Evolutionary conservation across 495 filamentous ascomycete species (phyloP), one percentile per base, ranked within the genome.

Genomic region (Glonium stellatum): DNA sequence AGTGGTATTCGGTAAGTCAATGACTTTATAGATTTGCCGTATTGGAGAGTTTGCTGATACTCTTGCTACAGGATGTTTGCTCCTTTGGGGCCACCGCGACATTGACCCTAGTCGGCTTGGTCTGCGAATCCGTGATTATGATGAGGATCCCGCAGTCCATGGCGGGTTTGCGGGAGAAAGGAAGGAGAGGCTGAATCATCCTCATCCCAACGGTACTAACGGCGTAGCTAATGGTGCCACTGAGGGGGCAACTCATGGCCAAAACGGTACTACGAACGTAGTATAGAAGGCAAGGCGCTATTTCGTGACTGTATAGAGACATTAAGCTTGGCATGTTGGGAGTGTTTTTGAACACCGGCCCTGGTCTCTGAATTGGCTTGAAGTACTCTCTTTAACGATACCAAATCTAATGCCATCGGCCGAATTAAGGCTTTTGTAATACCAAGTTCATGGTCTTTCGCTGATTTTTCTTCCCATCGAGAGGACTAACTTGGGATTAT

Each of bases 101-200:
- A 81, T 82, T 55, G 79, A 81, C 42, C 79, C 78, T 4, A 69
- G 68, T 11, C 61, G 72, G 22, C 66, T 86, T 13, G 80, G 81
- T 27, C 70, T 81, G 34, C 66, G 67, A 59, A 74, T 78, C 50
- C 66, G 67, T 37, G 76, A 78, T 55, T 77, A 76, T 36, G 67
- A 71, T 19, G 72, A 74, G 56, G 64, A 70, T 57, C 62, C 55
- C 21, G 49, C 53, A 12, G 60, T 70, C 10, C 18, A 48, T n/a
- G 59, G 44, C n/a, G 47, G 58, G 1, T 25, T 55, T 9, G 18
- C 31, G 23, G 36, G 55, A 12, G 34, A 37, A 18, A 42, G 19
- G 31, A 22, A 31, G 19, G 23, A 9, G 18, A 31, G 4, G 6
- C 21, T 31, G 15, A 23, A 51, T 25, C 21, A 31, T 51, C 13